Evolutionary conservation across 1,284 basidiomycete species (phyloP).

Genomic region (Malassezia nana): DNA sequence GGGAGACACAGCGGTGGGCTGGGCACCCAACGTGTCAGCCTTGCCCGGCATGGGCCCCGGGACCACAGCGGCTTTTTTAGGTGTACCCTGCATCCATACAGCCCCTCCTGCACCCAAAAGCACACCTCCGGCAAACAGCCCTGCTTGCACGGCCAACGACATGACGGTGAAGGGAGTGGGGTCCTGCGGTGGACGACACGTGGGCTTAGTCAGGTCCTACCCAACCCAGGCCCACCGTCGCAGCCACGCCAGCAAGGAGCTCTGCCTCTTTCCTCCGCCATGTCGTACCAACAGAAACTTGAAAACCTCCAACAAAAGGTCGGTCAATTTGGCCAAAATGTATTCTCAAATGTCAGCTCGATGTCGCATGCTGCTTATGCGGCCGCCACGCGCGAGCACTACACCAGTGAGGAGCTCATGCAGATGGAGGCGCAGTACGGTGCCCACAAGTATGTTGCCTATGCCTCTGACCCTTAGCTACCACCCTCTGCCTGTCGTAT

Average conservation of each 20-base stretch:
- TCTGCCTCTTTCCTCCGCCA: neutral
- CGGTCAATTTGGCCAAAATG: neutral
- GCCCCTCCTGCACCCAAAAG: constrained; percentile 62
- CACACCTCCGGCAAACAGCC: constrained; percentile 61
- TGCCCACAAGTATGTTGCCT: constrained; percentile 65
- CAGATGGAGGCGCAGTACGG: constrained; percentile 70
- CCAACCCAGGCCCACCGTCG: too few relatives aligned
- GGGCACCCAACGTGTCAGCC: constrained; percentile 28
- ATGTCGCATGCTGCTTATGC: constrained; percentile 14
- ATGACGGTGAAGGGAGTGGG: too few relatives aligned
- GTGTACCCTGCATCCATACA: neutral
- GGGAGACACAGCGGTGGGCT: neutral
- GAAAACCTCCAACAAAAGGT: constrained; percentile 12
- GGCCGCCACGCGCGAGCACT: constrained; percentile 20
- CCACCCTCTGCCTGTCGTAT: constrained; percentile 87
- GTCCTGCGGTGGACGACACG: too few relatives aligned
- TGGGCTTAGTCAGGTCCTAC: too few relatives aligned
- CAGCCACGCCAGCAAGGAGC: too few relatives aligned
- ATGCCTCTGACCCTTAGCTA: constrained; percentile 58
- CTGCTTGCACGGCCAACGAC: constrained; percentile 79
- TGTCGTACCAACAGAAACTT: constrained; percentile 11
- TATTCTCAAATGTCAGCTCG: constrained; percentile 1
- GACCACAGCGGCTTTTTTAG: neutral
- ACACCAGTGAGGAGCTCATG: constrained; percentile 59
- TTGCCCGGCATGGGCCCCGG: neutral